Evolutionary conservation across 345 rosid species (phyloP).

Genomic region (Rhodomyrtus tomentosa): DNA sequence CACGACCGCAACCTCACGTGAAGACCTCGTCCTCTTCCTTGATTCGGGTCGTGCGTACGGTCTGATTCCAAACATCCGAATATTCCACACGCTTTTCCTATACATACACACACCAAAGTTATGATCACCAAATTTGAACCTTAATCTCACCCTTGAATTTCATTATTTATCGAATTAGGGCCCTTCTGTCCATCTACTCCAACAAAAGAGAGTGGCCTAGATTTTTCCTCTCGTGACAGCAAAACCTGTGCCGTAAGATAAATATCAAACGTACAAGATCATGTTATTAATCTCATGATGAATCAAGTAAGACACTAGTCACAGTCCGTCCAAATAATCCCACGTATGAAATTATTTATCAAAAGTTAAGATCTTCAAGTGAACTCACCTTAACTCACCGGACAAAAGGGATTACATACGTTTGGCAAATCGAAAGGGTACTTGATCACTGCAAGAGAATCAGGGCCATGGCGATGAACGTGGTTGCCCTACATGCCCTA

Average conservation of each 20-base stretch:
- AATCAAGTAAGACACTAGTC: neutral
- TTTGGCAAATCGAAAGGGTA: too few species aligned
- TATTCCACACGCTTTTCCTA: neutral
- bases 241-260: fast-evolving
- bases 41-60: neutral
- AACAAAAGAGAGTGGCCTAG: neutral
- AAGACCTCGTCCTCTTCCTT: neutral
- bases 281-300: neutral
- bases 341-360: fast-evolving
- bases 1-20: neutral
- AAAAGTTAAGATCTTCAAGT: too few species aligned
- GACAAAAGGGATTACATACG: too few species aligned
- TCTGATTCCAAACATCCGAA: neutral
- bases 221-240: neutral
- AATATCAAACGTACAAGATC: fast-evolving
- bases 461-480: too few species aligned
- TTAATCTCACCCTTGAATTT: neutral
- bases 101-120: too few species aligned
- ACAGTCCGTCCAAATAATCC: neutral
- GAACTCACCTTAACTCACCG: too few species aligned
- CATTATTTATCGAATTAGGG: neutral
- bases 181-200: fast-evolving
- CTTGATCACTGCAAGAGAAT: too few species aligned
- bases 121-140: neutral
- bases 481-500: too few species aligned